Conservation (phyloP, 345 rosid genomes). For the Durio zibethinus region DNA sequence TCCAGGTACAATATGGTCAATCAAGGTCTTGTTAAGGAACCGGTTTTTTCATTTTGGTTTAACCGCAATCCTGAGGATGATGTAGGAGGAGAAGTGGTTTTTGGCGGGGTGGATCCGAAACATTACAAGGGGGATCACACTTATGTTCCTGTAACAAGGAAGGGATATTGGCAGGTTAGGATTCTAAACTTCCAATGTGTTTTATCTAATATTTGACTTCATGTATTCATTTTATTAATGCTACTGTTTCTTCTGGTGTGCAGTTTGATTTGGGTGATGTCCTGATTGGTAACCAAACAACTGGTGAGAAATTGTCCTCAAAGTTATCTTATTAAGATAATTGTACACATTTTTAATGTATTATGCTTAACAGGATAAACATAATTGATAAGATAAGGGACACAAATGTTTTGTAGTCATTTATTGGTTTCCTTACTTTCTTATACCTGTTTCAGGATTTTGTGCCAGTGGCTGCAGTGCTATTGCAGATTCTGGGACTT, state of each 20-base stretch:
- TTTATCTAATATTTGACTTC: background rate
- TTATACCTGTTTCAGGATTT: conserved; percentile 36
- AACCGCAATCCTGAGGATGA: conserved; percentile 63
- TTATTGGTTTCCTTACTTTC: conserved; percentile 7
- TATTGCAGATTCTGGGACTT: conserved; percentile 82
- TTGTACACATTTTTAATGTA: background rate
- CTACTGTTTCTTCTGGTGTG: background rate
- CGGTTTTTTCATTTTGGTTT: conserved; percentile 76
- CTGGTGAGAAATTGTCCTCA: conserved; percentile 38
- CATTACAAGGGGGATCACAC: conserved; percentile 70
- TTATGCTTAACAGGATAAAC: background rate
- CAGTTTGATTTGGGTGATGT: conserved; percentile 78
- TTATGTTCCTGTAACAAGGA: conserved; percentile 57
- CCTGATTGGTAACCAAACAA: conserved; percentile 48
- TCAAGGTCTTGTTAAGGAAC: conserved; percentile 57
- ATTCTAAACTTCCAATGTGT: background rate
- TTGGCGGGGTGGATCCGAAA: conserved; percentile 63
- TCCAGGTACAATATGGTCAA: conserved; percentile 71
- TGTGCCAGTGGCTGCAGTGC: conserved; percentile 56
- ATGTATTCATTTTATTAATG: background rate
- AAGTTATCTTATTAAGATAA: background rate
- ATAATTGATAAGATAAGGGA: background rate
- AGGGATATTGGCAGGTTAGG: conserved; percentile 79
- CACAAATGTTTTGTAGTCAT: background rate
- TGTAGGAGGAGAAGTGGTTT: conserved; percentile 67